phyloP scores from a whole-genome alignment of 2,329 filamentous ascomycete genomes.

The Phyllosticta capitalensis region DNA sequence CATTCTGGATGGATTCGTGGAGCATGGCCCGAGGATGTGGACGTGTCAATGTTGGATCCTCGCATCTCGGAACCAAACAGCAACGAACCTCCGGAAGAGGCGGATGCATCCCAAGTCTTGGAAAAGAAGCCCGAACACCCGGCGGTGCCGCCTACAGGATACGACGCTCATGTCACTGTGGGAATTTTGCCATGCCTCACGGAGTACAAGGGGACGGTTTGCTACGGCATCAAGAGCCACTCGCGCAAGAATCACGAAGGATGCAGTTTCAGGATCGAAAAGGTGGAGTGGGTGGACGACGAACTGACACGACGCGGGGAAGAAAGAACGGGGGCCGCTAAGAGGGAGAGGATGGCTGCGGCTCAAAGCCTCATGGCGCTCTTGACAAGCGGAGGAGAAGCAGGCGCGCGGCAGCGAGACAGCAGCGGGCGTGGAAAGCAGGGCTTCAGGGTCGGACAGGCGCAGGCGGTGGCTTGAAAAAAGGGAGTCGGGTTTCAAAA shows the following conservation, averaged over 20 bases:
- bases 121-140: constrained; percentile 41
- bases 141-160: constrained; percentile 53
- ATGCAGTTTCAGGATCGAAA: constrained; percentile 76
- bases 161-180: constrained; percentile 79
- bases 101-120: constrained; percentile 34
- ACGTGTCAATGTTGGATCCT: constrained; percentile 55
- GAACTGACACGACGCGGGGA: constrained; percentile 37
- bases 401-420: neutral
- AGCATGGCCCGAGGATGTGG: constrained; percentile 73
- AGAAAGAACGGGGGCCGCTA: constrained; percentile 27
- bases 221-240: constrained; percentile 72
- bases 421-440: neutral
- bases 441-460: constrained; percentile 5
- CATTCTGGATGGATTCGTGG: constrained; percentile 89
- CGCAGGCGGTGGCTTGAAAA: constrained; percentile 9
- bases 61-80: constrained; percentile 41
- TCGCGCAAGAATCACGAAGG: constrained; percentile 75
- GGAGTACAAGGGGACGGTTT: constrained; percentile 63
- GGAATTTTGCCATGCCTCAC: constrained; percentile 72
- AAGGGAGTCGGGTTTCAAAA: neutral
- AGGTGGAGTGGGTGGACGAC: constrained; percentile 78
- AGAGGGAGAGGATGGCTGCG: constrained; percentile 28
- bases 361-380: constrained; percentile 21
- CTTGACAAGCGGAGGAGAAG: constrained; percentile 26
- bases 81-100: constrained; percentile 22